Evolutionary conservation across 2,329 filamentous ascomycete species (phyloP).

Genomic region (Sclerotiophoma versabilis): DNA sequence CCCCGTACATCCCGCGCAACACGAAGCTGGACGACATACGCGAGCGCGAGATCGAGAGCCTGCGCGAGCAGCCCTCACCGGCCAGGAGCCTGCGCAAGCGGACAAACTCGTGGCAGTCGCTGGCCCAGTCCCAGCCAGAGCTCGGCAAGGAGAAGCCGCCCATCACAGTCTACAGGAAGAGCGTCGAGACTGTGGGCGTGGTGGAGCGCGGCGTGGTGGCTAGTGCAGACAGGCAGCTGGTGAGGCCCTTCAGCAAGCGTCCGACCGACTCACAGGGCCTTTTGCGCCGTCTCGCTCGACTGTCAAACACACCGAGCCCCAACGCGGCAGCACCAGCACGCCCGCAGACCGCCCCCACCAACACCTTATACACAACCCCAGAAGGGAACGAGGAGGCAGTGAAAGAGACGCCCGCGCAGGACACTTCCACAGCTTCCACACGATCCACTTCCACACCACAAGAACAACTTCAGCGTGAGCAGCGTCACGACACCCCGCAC

Average conservation of each 20-base stretch:
- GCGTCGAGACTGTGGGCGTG: conserved; percentile 42
- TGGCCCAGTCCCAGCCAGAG: conserved; percentile 38
- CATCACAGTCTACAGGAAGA: conserved; percentile 43
- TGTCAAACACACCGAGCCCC: conserved; percentile 57
- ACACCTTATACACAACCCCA: conserved; percentile 1
- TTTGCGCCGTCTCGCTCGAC: conserved; percentile 55
- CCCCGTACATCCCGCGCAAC: conserved; percentile 53
- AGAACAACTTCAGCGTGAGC: conserved; percentile 12
- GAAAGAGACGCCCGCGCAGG: conserved; percentile 3
- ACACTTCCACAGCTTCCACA: conserved; percentile 4
- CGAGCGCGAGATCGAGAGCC: conserved; percentile 50
- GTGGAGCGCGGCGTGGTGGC: conserved; percentile 37
- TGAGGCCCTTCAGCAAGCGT: conserved; percentile 39
- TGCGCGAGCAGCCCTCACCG: conserved; percentile 42
- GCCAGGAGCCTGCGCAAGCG: conserved; percentile 29
- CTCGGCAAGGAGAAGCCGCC: conserved; percentile 42
- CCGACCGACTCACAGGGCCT: conserved; percentile 56
- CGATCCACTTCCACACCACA: background rate
- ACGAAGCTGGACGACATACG: conserved; percentile 53
- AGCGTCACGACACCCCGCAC: conserved; percentile 14
- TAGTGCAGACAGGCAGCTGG: conserved; percentile 29
- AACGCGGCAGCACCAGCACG: conserved; percentile 31
- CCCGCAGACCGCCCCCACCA: conserved; percentile 21
- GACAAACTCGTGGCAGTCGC: conserved; percentile 40
- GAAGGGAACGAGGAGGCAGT: background rate